A percentile compares a stretch with the other conserved stretches of the same genome.
These are phyloP conservation scores for Barnettozyma salicaria DNA, from an alignment of 805 yeast species.

Conservation along the genomic window DNA sequence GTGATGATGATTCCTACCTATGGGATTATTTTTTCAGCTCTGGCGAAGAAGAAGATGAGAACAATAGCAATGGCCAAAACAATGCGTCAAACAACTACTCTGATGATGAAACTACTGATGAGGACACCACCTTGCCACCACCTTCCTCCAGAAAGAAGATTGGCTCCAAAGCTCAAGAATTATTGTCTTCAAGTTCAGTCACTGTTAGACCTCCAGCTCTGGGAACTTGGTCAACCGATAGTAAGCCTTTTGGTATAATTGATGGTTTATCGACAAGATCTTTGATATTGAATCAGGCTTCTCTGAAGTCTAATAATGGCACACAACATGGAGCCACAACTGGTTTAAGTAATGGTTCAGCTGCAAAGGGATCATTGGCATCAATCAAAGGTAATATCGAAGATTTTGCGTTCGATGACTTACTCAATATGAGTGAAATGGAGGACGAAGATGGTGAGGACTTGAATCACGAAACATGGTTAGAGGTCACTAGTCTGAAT, in stretches of 20 bases:
- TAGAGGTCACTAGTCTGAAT: slow-evolving; percentile 32
- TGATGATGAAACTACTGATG: slow-evolving; percentile 92
- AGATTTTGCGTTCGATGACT: slow-evolving; percentile 64
- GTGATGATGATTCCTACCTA: slow-evolving; percentile 58
- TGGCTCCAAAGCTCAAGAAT: slow-evolving; percentile 85
- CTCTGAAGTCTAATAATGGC: neutral
- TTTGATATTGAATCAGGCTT: slow-evolving; percentile 40
- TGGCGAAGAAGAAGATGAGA: slow-evolving; percentile 28
- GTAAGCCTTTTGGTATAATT: slow-evolving; percentile 86
- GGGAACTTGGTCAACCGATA: slow-evolving; percentile 86
- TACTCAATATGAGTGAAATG: slow-evolving; percentile 80
- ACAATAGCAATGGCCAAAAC: slow-evolving; percentile 5
- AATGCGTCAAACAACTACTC: slow-evolving; percentile 18
- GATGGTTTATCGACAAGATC: slow-evolving; percentile 92
- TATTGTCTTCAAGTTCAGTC: slow-evolving; percentile 78
- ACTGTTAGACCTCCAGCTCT: slow-evolving; percentile 86
- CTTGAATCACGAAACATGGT: slow-evolving; percentile 31
- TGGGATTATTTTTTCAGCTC: slow-evolving; percentile 69
- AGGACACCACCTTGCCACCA: slow-evolving; percentile 77
- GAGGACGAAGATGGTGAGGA: slow-evolving; percentile 60
- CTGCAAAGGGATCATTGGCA: slow-evolving; percentile 8
- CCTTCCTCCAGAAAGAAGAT: slow-evolving; percentile 50
- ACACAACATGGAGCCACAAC: neutral
- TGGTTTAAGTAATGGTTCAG: slow-evolving; percentile 6
- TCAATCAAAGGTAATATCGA: slow-evolving; percentile 29